Percentiles rank a stretch among this genome's conserved stretches.
Evolutionary conservation across 257 asterid species (phyloP).

Genomic region (Lycium barbarum): DNA sequence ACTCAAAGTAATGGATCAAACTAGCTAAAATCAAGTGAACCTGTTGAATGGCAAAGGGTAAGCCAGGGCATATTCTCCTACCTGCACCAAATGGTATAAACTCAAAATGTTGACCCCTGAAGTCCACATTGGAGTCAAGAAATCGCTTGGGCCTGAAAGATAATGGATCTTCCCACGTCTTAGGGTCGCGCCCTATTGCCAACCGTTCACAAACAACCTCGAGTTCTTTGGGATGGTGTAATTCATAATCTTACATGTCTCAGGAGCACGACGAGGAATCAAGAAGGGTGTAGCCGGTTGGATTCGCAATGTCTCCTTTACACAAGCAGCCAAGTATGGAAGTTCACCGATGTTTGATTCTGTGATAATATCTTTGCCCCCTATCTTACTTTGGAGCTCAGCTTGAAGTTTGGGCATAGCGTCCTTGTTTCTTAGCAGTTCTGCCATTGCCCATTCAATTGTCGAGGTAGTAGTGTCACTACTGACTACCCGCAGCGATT

Average conservation of each 20-base stretch:
- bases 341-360: slow-evolving; percentile 30
- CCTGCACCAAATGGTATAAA: slow-evolving; percentile 58
- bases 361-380: slow-evolving; percentile 1
- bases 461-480: slow-evolving; percentile 52
- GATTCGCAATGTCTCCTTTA: slow-evolving; percentile 52
- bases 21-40: slow-evolving; percentile 40
- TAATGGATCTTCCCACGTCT: slow-evolving; percentile 46
- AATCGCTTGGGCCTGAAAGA: slow-evolving; percentile 49
- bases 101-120: slow-evolving; percentile 51
- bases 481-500: slow-evolving; percentile 53
- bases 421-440: slow-evolving; percentile 39
- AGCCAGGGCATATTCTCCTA: slow-evolving; percentile 56
- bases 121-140: slow-evolving; percentile 38
- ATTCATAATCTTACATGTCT: slow-evolving; percentile 43
- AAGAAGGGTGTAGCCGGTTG: slow-evolving; percentile 56
- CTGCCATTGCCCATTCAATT: slow-evolving; percentile 46
- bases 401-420: slow-evolving; percentile 32
- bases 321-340: slow-evolving; percentile 47
- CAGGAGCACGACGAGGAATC: slow-evolving; percentile 44
- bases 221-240: slow-evolving; percentile 46
- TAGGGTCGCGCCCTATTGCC: slow-evolving; percentile 54
- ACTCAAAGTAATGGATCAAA: slow-evolving; percentile 40
- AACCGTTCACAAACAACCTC: slow-evolving; percentile 40
- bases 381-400: slow-evolving; percentile 35
- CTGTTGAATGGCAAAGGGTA: slow-evolving; percentile 45